Evolutionary conservation across 208 protist genomes (phyloP).

Genomic region (Acanthamoeba polyphaga): DNA sequence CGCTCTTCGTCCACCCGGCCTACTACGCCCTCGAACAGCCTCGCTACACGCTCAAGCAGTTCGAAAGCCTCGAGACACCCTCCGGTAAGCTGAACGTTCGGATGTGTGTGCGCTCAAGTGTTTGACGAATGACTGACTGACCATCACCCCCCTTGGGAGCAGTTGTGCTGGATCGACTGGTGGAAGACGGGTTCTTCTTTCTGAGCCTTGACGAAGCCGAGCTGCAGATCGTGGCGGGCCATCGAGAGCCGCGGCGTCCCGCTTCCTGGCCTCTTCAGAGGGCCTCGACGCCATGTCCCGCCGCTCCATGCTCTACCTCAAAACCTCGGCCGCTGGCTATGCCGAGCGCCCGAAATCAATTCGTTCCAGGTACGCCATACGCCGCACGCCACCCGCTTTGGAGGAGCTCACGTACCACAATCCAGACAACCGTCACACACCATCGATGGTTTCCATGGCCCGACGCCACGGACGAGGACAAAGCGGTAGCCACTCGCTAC

Average conservation of each 20-base stretch:
- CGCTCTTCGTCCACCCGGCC: slow-evolving; percentile 8
- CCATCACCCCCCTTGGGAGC: neutral
- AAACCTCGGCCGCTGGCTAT: slow-evolving; percentile 14
- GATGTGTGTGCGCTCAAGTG: neutral
- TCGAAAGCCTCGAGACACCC: neutral
- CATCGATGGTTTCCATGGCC: slow-evolving; percentile 36
- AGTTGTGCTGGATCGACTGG: neutral
- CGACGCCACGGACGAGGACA: neutral
- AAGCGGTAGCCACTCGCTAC: neutral
- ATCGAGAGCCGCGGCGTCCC: neutral
- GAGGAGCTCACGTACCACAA: neutral
- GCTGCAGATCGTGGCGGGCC: neutral
- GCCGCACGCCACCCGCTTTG: neutral
- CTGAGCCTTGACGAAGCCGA: neutral
- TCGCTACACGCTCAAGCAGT: neutral
- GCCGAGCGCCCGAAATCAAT: neutral
- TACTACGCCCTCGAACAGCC: slow-evolving; percentile 6
- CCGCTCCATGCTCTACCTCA: slow-evolving; percentile 37
- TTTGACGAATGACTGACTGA: neutral
- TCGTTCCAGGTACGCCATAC: neutral
- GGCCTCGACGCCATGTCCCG: slow-evolving; percentile 4
- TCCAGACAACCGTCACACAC: slow-evolving; percentile 9
- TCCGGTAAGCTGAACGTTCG: neutral
- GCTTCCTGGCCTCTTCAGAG: slow-evolving; percentile 5
- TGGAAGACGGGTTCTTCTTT: slow-evolving; percentile 45